These are phyloP conservation scores for Pyrenopolyporus hunteri DNA, from an alignment of 495 filamentous ascomycete species.

Conservation along the genomic window DNA sequence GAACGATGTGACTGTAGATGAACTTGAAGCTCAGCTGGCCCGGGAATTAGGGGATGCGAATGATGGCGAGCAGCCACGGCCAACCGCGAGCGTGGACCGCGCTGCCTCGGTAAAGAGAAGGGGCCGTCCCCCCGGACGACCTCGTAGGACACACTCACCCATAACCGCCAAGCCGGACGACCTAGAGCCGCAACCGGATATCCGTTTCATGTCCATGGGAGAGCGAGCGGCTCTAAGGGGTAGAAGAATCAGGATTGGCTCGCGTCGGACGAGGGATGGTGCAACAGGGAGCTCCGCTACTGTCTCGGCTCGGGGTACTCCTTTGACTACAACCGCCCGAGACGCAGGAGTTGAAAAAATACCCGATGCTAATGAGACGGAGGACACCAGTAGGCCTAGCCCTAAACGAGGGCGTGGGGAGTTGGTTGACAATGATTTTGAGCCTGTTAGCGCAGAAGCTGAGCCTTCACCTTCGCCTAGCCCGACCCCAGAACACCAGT, in stretches of 20 bases:
- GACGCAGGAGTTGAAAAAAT: background rate
- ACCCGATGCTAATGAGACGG: background rate
- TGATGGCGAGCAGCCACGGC: constrained; percentile 6
- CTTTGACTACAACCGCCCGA: constrained; percentile 1
- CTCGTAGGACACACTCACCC: constrained; percentile 9
- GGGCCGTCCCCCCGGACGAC: constrained; percentile 26
- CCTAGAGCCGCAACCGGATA: constrained; percentile 21
- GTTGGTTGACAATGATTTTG: constrained; percentile 44
- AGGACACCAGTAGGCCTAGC: constrained; percentile 15
- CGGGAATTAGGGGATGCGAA: constrained; percentile 24
- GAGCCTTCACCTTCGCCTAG: constrained; percentile 37
- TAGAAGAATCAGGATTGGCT: constrained; percentile 52
- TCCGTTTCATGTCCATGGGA: constrained; percentile 50
- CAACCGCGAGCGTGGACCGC: constrained; percentile 2
- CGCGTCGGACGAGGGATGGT: constrained; percentile 30
- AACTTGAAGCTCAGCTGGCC: constrained; percentile 38
- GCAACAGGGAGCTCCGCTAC: constrained; percentile 24
- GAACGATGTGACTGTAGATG: constrained; percentile 32
- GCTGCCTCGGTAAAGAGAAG: constrained; percentile 20
- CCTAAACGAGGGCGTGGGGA: constrained; percentile 29
- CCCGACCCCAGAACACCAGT: constrained; percentile 26
- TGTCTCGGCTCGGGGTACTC: constrained; percentile 18
- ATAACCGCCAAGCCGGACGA: background rate
- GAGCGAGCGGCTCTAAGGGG: constrained; percentile 53
- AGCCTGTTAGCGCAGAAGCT: constrained; percentile 36